phyloP scores from a whole-genome alignment of 805 yeast genomes.

The Candida stauntonica region DNA sequence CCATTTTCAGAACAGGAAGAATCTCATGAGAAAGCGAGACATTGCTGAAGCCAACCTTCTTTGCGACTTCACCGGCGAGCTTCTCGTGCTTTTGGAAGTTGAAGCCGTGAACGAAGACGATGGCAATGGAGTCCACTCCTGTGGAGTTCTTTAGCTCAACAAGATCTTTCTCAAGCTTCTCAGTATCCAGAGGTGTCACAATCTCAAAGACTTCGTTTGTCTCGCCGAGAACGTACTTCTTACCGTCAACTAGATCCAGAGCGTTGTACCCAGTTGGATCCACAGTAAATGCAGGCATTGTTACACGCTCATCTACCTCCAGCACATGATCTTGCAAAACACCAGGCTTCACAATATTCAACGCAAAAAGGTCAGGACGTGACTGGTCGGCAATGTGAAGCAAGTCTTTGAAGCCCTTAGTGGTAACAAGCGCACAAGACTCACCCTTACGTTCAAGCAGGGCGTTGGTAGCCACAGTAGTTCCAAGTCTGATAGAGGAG shows the following conservation, averaged over 20 bases:
- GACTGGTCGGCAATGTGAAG: conserved; percentile 50
- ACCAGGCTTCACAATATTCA: conserved; percentile 43
- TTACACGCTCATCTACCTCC: conserved; percentile 48
- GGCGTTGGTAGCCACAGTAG: conserved; percentile 53
- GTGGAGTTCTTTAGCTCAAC: conserved; percentile 24
- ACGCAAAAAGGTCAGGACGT: conserved; percentile 47
- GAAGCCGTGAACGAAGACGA: conserved; percentile 34
- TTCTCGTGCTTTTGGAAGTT: conserved; percentile 37
- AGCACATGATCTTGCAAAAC: conserved; percentile 41
- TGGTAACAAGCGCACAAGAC: conserved; percentile 41
- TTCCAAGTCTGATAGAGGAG: conserved; percentile 42
- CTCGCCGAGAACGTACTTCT: conserved; percentile 36
- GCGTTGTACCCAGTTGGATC: conserved; percentile 42
- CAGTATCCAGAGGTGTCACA: conserved; percentile 31
- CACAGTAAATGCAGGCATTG: conserved; percentile 50
- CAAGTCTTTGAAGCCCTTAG: conserved; percentile 48
- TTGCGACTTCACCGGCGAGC: conserved; percentile 31
- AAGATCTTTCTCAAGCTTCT: conserved; percentile 19
- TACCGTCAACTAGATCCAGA: conserved; percentile 27
- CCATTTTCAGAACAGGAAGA: conserved; percentile 35
- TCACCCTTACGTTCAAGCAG: conserved; percentile 50
- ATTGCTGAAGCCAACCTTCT: conserved; percentile 28
- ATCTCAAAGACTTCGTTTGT: conserved; percentile 38
- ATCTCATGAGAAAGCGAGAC: conserved; percentile 18
- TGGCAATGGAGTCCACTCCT: conserved; percentile 30